Evolutionary conservation across 495 filamentous ascomycete species (phyloP), one percentile per base, ranked within the genome.

Genomic region (Daldinia concentrica): DNA sequence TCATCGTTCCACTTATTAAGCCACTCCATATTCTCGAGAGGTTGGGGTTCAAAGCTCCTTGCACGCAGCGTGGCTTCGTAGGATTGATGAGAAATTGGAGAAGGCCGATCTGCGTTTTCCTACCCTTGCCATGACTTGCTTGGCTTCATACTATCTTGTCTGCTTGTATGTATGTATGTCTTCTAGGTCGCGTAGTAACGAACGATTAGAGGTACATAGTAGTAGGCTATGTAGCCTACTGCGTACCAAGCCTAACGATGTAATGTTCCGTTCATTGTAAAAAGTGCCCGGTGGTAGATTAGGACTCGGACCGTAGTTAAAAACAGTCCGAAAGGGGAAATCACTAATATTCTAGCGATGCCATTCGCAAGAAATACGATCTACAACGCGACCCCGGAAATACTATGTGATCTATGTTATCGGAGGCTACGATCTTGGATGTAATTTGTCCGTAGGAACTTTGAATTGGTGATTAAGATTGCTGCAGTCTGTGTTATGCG

Each of bases 71-170:
- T 56, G 57, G 56, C 57, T 62, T 64, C 64, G 71, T 62, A 69
- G 71, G 71, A 65, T 69, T 59, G 34, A 69, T 36, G 61, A 59
- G 60, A 66, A 68, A 73, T 73, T 73, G 70, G 70, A 68, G 70
- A 64, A 72, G 60, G 62, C 62, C 58, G 68, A 62, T 71, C 68
- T 62, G 37, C 62, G 37, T 27, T 45, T 56, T 45, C 30, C 14
- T 56, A 58, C 41, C 61, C 61, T 60, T 64, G 55, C 30, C 26
- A 37, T 48, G 43, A 17, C n/a, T 29, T 24, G 36, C 27, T 60
- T 45, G 37, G 54, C 54, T 57, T 36, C 54, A 17, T 37, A 57
- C 36, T 45, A 60, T 43, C 55, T 59, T 62, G 30, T n/a, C n/a
- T n/a, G n/a, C n/a, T n/a, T n/a, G n/a, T n/a, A n/a, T n/a, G n/a